Conservation (phyloP, 345 rosid species). For the Pelargonium nanum region DNA sequence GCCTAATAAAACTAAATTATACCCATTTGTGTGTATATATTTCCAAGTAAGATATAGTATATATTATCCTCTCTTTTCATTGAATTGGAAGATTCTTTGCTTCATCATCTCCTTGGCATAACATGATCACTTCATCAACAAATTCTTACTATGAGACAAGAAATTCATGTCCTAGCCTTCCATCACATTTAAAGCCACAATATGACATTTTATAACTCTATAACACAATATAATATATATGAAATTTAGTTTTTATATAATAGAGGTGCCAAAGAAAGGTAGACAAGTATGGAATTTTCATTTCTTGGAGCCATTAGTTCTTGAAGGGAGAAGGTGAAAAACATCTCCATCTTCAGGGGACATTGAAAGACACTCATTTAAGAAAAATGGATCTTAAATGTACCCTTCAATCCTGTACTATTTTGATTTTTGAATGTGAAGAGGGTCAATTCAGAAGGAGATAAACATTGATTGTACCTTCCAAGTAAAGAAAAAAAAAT, state of each 20-base stretch:
- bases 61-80: neutral
- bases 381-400: too few species aligned
- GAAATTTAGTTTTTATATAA: too few species aligned
- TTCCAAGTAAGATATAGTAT: too few species aligned
- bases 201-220: too few species aligned
- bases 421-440: conserved; percentile 1
- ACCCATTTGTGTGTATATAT: too few species aligned
- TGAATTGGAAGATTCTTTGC: conserved; percentile 9
- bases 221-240: too few species aligned
- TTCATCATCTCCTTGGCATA: conserved; percentile 15
- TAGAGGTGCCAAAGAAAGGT: too few species aligned
- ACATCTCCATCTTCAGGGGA: conserved; percentile 20
- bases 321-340: conserved; percentile 21
- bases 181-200: neutral
- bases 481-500: neutral
- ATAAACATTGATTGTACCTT: neutral
- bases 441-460: conserved; percentile 2
- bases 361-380: conserved; percentile 28
- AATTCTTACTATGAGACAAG: neutral
- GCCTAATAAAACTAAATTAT: too few species aligned
- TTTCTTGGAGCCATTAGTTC: conserved; percentile 5
- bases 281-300: neutral
- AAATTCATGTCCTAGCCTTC: conserved; percentile 6
- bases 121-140: conserved; percentile 5
- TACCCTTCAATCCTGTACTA: conserved; percentile 1